Evolutionary conservation across 2,329 filamentous ascomycete species (phyloP).

Genomic region (Ascocoryne sarcoides): DNA sequence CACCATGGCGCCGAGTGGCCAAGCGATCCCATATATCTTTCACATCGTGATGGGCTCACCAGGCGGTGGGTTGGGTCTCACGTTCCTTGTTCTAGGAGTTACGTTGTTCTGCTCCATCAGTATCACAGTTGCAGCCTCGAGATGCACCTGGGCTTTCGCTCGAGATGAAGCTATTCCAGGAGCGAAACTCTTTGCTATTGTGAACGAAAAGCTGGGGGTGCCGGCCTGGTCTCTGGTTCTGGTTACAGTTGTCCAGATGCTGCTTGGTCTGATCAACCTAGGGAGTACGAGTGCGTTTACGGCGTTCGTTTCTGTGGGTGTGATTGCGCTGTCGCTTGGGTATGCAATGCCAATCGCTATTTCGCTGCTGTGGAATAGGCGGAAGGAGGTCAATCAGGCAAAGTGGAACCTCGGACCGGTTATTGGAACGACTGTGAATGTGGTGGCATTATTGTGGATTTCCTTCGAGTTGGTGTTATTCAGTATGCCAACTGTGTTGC

Average conservation of each 20-base stretch:
- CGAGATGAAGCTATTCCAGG: constrained; percentile 59
- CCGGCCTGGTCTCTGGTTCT: constrained; percentile 58
- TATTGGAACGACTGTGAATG: constrained; percentile 51
- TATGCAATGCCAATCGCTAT: constrained; percentile 68
- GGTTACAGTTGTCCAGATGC: constrained; percentile 49
- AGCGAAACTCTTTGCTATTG: constrained; percentile 48
- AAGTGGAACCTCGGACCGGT: constrained; percentile 51
- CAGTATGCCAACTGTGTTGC: constrained; percentile 51
- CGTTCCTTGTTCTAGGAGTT: constrained; percentile 41
- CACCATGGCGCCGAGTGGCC: constrained; percentile 35
- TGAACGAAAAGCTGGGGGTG: constrained; percentile 52
- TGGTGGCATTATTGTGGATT: constrained; percentile 47
- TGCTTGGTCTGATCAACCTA: constrained; percentile 63
- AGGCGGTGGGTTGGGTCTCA: constrained; percentile 38
- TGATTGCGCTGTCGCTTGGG: constrained; percentile 62
- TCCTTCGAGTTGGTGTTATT: constrained; percentile 54
- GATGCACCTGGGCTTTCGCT: constrained; percentile 61
- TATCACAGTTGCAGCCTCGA: constrained; percentile 43
- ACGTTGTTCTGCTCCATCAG: constrained; percentile 45
- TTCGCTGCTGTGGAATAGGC: constrained; percentile 57
- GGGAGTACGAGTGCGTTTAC: constrained; percentile 61
- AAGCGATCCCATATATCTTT: constrained; percentile 44
- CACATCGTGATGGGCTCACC: constrained; percentile 39
- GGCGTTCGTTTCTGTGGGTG: constrained; percentile 60
- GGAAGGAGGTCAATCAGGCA: constrained; percentile 39